Base-by-base conservation (phyloP, 2,329 filamentous ascomycete species). In the Fusarium nelsonii region DNA sequence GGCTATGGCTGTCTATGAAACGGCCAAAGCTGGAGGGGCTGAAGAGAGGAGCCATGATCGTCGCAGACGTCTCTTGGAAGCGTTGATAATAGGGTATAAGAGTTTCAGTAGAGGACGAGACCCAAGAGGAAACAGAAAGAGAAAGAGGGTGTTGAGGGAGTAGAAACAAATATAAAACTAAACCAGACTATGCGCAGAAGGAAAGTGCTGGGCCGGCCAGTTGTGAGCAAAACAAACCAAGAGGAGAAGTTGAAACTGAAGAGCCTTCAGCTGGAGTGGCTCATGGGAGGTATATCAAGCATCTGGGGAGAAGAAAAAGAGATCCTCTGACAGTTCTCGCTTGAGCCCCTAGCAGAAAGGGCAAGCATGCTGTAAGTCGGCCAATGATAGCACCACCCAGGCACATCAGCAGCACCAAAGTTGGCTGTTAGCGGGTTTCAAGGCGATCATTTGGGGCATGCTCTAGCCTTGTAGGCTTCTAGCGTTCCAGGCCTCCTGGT, bases 151-250 rank as follows among this genome's bases (percentile, higher is more conserved):
- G 65, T 62, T 49, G 58, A 59, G 63, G 37, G 41, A 57, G 48
- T 59, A 34, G 65, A 68, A 68, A 68, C 59, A 65, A 58, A 48
- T 57, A 67, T 56, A 63, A 58, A 46, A 68, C 63, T 23, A 40
- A 40, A 56, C 51, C 44, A 60, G 45, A 55, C 37, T 48, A 41
- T 28, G 52, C 26, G 44, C 40, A 65, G 60, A 63, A 70, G 36
- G 56, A 54, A 43, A 67, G 45, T 37, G 41, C 69, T 73, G 71
- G 70, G 30, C 71, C 71, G 57, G 71, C 71, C 71, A 73, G 71
- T 63, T 60, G 44, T 53, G 48, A 55, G 55, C 33, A 57, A 69
- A 62, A 64, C 65, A 65, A 70, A 60, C 41, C 39, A 57, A 71
- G 58, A 58, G 44, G 20, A 71, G 52, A 61, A 71, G 58, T 57